Evolutionary conservation across 1,284 basidiomycete species (phyloP).

Genomic region (Dichomitus squalens): DNA sequence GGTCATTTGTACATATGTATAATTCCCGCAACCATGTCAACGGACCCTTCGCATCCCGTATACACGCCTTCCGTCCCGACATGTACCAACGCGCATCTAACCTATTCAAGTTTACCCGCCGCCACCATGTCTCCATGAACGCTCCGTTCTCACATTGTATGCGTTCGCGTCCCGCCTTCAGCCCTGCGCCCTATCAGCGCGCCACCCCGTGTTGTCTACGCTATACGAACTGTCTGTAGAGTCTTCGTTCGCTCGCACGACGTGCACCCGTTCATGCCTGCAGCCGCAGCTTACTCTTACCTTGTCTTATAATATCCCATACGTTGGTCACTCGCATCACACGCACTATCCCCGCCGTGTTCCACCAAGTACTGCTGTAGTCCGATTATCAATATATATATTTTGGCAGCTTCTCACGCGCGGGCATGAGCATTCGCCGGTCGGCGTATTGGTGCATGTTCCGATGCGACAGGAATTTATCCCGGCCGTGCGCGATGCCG

Average conservation of each 20-base stretch:
- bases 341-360: not conserved
- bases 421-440: not conserved
- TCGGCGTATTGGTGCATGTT: not conserved
- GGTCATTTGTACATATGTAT: constrained; percentile 2
- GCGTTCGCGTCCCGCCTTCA: not conserved
- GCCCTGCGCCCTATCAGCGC: not conserved
- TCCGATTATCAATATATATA: constrained; percentile 9
- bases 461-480: too few relatives aligned
- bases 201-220: not conserved
- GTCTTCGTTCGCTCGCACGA: not conserved
- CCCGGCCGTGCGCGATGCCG: too few relatives aligned
- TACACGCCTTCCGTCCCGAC: not conserved
- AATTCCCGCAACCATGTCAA: not conserved
- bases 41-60: not conserved
- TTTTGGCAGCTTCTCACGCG: not conserved
- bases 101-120: not conserved
- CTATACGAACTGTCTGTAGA: not conserved
- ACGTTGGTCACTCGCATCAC: not conserved
- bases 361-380: not conserved
- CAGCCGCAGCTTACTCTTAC: not conserved
- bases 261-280: not conserved
- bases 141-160: not conserved
- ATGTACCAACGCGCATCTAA: not conserved
- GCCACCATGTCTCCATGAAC: not conserved
- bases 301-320: not conserved